Conservation (phyloP, 1,284 basidiomycete genomes). For the Ganoderma leucocontextum region DNA sequence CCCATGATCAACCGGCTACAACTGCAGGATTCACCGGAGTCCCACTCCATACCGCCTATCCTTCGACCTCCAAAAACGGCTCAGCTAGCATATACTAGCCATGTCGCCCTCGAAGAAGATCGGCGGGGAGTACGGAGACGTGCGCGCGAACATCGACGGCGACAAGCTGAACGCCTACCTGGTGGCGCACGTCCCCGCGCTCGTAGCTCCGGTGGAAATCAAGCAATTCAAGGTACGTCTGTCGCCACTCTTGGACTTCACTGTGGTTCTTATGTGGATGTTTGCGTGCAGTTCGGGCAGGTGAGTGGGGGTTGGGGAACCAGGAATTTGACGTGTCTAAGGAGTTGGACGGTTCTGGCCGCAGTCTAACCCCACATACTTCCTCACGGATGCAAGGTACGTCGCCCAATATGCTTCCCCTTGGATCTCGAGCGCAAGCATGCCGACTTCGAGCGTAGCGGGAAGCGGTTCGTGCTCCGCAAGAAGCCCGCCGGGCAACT, state of each 20-base stretch:
- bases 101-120: constrained; percentile 51
- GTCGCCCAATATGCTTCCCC: constrained; percentile 31
- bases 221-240: constrained; percentile 90
- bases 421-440: background rate
- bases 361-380: constrained; percentile 95
- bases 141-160: constrained; percentile 78
- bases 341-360: background rate
- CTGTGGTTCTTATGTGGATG: background rate
- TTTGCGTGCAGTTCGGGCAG: constrained; percentile 75
- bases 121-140: constrained; percentile 76
- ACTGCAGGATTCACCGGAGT: background rate
- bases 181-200: constrained; percentile 58
- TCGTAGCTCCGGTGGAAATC: constrained; percentile 76
- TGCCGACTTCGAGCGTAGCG: constrained; percentile 45
- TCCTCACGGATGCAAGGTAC: constrained; percentile 79
- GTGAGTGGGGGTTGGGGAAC: constrained; percentile 44
- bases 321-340: background rate
- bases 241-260: background rate
- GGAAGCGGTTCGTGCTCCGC: constrained; percentile 83
- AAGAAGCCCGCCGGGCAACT: constrained; percentile 94
- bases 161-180: constrained; percentile 77
- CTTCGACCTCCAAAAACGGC: background rate
- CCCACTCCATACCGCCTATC: background rate
- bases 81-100: background rate
- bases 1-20: background rate